Evolutionary conservation across 495 filamentous ascomycete species (phyloP), one percentile per base, ranked within the genome.

Genomic region (Aspergillus mulundensis): DNA sequence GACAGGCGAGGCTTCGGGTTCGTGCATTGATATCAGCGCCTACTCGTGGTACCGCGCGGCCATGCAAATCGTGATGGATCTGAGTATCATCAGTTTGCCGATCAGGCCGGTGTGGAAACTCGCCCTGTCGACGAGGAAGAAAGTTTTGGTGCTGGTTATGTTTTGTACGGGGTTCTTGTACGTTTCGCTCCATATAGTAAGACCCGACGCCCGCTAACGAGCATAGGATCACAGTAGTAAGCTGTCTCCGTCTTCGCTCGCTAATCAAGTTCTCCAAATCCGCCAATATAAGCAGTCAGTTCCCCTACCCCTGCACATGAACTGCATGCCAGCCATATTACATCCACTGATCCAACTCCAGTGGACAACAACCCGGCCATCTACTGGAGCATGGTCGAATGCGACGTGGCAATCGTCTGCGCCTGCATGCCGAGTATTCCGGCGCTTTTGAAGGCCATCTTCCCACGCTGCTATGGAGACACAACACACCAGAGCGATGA

Each of bases 101-200:
- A 70, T 83, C 16, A 67, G 66, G 20, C 69, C 75, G 12, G 60
- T 84, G 6, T 59, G 68, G 16, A 56, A 66, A 7, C 61, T 84
- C 11, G 56, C 76, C 14, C 59, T 83, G 41, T 68, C 68, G 14
- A 60, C 58, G 44, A 68, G 68, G 50, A 80, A 77, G 63, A 83
- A 80, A 60, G 49, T 76, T 8, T 70, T 68, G n/a, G 65, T 84
- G 32, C 70, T 72, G 38, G 20, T 81, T 7, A 78, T 84, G 66
- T 83, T 84, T 60, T 67, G 68, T 4, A 67, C 81, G 16, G 81
- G 81, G 11, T 68, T 81, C 19, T 72, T 83, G 80, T 82, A 66
- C 57, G 28, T 30, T 30, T 10, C 28, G 10, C 28, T 30, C 16
- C 38, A 40, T n/a, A n/a, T n/a, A n/a, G n/a, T n/a, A n/a, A n/a